Conservation (phyloP, 306 rosid species). For the Cicer chorassanicum region DNA sequence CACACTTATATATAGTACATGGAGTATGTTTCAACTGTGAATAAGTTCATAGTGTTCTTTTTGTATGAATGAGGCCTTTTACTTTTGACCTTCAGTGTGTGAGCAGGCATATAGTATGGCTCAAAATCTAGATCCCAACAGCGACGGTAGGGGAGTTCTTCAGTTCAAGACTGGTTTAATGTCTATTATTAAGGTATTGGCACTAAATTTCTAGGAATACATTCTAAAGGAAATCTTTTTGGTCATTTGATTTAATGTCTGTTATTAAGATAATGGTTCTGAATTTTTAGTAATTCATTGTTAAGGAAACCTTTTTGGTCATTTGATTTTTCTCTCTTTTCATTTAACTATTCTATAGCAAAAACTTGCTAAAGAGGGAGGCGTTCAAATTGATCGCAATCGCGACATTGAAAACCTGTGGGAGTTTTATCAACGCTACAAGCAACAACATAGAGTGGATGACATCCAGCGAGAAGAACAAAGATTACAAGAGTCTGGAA, state of each 20-base stretch:
- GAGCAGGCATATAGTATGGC: constrained; percentile 98
- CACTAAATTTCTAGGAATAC: constrained; percentile 33
- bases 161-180: constrained; percentile 95
- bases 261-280: constrained; percentile 76
- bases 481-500: constrained; percentile 83
- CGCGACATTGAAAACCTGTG: constrained; percentile 82
- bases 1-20: constrained; percentile 3
- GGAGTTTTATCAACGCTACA: constrained; percentile 82
- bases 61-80: constrained; percentile 23
- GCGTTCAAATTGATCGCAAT: constrained; percentile 76
- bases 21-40: constrained; percentile 16
- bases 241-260: constrained; percentile 73
- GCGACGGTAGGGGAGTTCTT: constrained; percentile 91
- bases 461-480: constrained; percentile 84
- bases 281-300: constrained; percentile 33
- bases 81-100: constrained; percentile 73
- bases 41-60: constrained; percentile 15
- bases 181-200: constrained; percentile 88
- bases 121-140: constrained; percentile 86
- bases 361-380: constrained; percentile 86
- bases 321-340: background rate
- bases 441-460: constrained; percentile 72
- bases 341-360: constrained; percentile 59
- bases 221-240: constrained; percentile 12
- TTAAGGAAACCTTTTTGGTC: constrained; percentile 7